These are phyloP conservation scores for Xylaria sp. DNA, from an alignment of 2,329 filamentous ascomycete species.

Conservation along the genomic window DNA sequence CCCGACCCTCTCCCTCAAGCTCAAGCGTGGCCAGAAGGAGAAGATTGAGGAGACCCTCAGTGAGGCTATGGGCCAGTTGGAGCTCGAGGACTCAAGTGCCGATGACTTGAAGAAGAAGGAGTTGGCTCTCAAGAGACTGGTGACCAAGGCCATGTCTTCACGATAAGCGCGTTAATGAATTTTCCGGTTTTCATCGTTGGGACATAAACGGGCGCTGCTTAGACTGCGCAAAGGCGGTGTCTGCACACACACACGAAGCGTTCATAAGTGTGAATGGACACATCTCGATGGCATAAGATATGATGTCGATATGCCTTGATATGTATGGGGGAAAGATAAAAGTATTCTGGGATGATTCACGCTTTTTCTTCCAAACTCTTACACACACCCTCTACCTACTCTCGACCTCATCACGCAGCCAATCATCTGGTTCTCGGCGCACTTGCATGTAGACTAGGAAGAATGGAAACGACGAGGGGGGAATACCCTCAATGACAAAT, in stretches of 20 bases:
- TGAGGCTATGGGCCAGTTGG: constrained; percentile 97
- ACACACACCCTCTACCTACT: constrained; percentile 39
- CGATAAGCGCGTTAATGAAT: constrained; percentile 66
- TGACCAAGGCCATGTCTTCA: constrained; percentile 98
- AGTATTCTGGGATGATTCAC: constrained; percentile 47
- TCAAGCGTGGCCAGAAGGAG: constrained; percentile 99
- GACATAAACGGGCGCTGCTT: constrained; percentile 45
- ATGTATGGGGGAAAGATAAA: constrained; percentile 45
- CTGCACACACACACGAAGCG: constrained; percentile 42
- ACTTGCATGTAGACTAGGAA: constrained; percentile 51
- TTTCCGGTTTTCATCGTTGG: constrained; percentile 44
- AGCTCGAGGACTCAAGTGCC: constrained; percentile 89
- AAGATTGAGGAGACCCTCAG: constrained; percentile 98
- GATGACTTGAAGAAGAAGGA: constrained; percentile 99
- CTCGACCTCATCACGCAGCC: constrained; percentile 39
- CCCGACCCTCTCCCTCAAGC: constrained; percentile 92
- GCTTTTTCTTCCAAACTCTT: constrained; percentile 41
- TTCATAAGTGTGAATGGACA: constrained; percentile 44
- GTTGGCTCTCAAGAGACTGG: constrained; percentile 94
- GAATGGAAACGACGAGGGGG: constrained; percentile 37
- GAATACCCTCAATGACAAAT: constrained; percentile 34
- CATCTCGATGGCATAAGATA: constrained; percentile 41
- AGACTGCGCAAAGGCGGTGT: constrained; percentile 42
- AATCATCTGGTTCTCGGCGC: constrained; percentile 45
- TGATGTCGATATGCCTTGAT: constrained; percentile 40